These are phyloP conservation scores for Vitis amurensis DNA, from an alignment of 164 flowering plant genomes.

Conservation along the genomic window DNA sequence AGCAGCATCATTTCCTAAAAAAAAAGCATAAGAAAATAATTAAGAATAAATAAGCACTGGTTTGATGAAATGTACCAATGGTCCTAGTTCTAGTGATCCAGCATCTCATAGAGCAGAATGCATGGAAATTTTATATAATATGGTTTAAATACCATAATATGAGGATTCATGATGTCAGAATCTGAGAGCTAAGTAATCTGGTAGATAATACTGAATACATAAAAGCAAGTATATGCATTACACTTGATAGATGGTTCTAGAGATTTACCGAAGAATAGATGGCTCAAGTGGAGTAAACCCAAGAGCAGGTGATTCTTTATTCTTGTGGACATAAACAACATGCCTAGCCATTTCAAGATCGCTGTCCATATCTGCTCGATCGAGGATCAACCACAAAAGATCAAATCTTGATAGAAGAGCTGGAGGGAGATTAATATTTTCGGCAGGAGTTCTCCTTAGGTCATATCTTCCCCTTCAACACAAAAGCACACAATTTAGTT, in stretches of 20 bases:
- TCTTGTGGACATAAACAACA: slow-evolving; percentile 90
- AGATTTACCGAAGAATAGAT: slow-evolving; percentile 77
- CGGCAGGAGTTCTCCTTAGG: slow-evolving; percentile 94
- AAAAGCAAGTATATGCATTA: too few relatives aligned
- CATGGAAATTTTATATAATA: neutral
- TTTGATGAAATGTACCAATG: neutral
- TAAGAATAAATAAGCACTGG: neutral
- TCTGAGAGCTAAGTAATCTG: neutral
- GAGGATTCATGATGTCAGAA: neutral
- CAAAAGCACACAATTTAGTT: slow-evolving; percentile 5
- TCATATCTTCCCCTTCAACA: slow-evolving; percentile 96
- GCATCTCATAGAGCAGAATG: neutral
- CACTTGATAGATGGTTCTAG: neutral
- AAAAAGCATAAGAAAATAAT: neutral
- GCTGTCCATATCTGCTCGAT: slow-evolving; percentile 95
- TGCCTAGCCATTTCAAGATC: slow-evolving; percentile 99
- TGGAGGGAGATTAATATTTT: slow-evolving; percentile 98
- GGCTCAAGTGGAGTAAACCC: slow-evolving; percentile 96
- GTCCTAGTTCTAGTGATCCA: neutral
- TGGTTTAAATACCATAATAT: slow-evolving; percentile 1
- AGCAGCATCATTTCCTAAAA: neutral
- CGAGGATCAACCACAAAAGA: slow-evolving; percentile 93
- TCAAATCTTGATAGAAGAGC: slow-evolving; percentile 97
- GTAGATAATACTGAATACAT: neutral
- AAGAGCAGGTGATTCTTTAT: slow-evolving; percentile 87